Percentiles rank a stretch among this genome's conserved stretches.
These are phyloP conservation scores for Spergularia marina DNA, from an alignment of 148 eudicot species.

Conservation along the genomic window DNA sequence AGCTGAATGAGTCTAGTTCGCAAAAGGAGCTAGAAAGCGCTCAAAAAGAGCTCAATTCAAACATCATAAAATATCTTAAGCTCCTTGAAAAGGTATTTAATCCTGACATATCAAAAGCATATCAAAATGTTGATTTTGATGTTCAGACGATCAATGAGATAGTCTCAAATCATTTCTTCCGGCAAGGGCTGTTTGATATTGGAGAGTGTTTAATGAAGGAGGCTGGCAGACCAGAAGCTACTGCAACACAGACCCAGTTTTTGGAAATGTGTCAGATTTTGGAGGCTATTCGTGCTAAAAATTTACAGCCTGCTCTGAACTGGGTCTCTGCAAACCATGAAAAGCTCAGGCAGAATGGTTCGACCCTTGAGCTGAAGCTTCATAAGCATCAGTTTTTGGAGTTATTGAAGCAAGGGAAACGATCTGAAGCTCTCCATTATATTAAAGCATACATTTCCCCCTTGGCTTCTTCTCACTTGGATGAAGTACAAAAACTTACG, in stretches of 20 bases:
- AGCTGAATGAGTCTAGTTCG: slow-evolving; percentile 33
- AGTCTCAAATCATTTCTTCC: slow-evolving; percentile 43
- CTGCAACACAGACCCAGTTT: slow-evolving; percentile 36
- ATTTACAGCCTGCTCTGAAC: slow-evolving; percentile 45
- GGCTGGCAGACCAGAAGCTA: slow-evolving; percentile 37
- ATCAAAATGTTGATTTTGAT: slow-evolving; percentile 43
- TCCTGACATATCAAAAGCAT: slow-evolving; percentile 45
- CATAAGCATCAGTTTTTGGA: slow-evolving; percentile 42
- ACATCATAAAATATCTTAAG: slow-evolving; percentile 40
- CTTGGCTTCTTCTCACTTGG: slow-evolving; percentile 39
- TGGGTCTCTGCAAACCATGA: slow-evolving; percentile 50
- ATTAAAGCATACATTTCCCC: slow-evolving; percentile 39
- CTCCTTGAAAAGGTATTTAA: slow-evolving; percentile 39
- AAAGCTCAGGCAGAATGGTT: slow-evolving; percentile 36
- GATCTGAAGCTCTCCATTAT: slow-evolving; percentile 42
- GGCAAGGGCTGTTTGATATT: slow-evolving; percentile 46
- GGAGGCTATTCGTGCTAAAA: slow-evolving; percentile 36
- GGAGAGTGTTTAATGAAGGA: slow-evolving; percentile 48
- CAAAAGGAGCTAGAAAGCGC: slow-evolving; percentile 32
- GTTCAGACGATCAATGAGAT: slow-evolving; percentile 39
- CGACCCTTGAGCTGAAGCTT: slow-evolving; percentile 41
- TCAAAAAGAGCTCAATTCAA: slow-evolving; percentile 41
- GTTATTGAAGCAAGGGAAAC: slow-evolving; percentile 34
- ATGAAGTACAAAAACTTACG: slow-evolving; percentile 50
- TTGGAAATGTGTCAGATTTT: slow-evolving; percentile 44